phyloP scores from a whole-genome alignment of 208 protist genomes.

The Trypanosomatidae sp. region DNA sequence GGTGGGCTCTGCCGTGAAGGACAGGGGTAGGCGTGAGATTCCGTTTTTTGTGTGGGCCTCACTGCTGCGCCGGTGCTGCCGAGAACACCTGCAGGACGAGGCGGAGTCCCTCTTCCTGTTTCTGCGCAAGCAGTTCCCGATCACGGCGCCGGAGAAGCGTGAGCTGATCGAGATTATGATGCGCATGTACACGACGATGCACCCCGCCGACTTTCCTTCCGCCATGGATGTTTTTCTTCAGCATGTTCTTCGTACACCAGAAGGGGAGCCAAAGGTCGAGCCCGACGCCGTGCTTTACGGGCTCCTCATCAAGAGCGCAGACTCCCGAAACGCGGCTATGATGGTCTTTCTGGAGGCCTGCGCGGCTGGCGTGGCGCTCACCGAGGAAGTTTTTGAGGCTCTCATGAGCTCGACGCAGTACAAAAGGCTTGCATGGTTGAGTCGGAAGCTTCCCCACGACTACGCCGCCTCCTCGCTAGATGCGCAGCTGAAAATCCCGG shows the following conservation, averaged over 20 bases:
- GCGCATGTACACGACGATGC: slow-evolving; percentile 83
- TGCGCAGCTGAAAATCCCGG: slow-evolving; percentile 71
- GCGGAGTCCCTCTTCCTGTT: slow-evolving; percentile 79
- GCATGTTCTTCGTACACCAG: slow-evolving; percentile 63
- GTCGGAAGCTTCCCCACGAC: slow-evolving; percentile 70
- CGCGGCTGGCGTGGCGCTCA: slow-evolving; percentile 58
- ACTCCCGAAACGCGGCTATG: slow-evolving; percentile 81
- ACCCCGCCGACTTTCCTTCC: slow-evolving; percentile 67
- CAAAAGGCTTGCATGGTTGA: slow-evolving; percentile 53
- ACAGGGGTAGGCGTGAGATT: slow-evolving; percentile 16
- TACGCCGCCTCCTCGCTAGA: slow-evolving; percentile 76
- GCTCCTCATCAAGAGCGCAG: slow-evolving; percentile 63
- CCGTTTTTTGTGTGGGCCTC: slow-evolving; percentile 84
- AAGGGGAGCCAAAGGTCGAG: slow-evolving; percentile 41
- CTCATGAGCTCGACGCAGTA: slow-evolving; percentile 48
- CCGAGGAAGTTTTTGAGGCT: slow-evolving; percentile 65
- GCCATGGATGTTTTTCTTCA: slow-evolving; percentile 61
- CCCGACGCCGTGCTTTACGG: slow-evolving; percentile 60
- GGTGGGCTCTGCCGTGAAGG: slow-evolving; percentile 14
- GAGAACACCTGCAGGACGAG: slow-evolving; percentile 74
- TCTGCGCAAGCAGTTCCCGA: slow-evolving; percentile 60
- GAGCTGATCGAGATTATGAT: slow-evolving; percentile 90
- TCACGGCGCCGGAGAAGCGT: slow-evolving; percentile 49
- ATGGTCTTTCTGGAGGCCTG: slow-evolving; percentile 89
- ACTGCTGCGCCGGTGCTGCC: slow-evolving; percentile 74